phyloP scores from a whole-genome alignment of 805 yeast species.

The Wickerhamiella brachini region DNA sequence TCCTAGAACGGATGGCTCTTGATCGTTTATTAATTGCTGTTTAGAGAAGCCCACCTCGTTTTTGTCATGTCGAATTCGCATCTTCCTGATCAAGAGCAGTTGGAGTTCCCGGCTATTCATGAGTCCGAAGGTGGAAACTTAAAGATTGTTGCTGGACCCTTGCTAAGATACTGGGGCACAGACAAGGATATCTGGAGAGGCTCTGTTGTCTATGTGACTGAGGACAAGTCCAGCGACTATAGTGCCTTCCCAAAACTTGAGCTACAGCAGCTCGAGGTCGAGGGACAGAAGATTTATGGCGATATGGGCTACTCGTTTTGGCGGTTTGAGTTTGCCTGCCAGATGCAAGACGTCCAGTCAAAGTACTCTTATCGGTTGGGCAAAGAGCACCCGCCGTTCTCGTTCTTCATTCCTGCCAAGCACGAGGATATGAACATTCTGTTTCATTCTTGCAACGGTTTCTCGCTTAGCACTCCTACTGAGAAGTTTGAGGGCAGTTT shows the following conservation, averaged over 20 bases:
- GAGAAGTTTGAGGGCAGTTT: slow-evolving; percentile 53
- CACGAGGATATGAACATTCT: slow-evolving; percentile 64
- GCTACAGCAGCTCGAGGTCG: slow-evolving; percentile 27
- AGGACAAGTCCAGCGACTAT: slow-evolving; percentile 25
- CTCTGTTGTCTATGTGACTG: slow-evolving; percentile 49
- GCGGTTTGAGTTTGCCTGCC: slow-evolving; percentile 46
- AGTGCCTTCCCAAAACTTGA: slow-evolving; percentile 20
- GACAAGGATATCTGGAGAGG: slow-evolving; percentile 53
- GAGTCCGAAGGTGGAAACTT: slow-evolving; percentile 5
- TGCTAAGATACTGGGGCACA: slow-evolving; percentile 52
- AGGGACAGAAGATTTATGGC: slow-evolving; percentile 20
- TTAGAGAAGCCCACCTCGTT: not conserved
- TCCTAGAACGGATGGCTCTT: not conserved
- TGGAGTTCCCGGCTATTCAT: slow-evolving; percentile 9
- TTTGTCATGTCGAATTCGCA: not conserved
- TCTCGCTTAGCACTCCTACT: slow-evolving; percentile 61
- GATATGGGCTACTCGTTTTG: slow-evolving; percentile 40
- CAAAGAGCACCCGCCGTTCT: slow-evolving; percentile 31
- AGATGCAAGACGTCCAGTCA: slow-evolving; percentile 39
- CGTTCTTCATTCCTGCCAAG: slow-evolving; percentile 55
- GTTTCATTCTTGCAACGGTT: slow-evolving; percentile 85
- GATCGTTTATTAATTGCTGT: not conserved
- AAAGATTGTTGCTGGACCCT: slow-evolving; percentile 45
- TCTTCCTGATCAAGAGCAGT: slow-evolving; percentile 5
- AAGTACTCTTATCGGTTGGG: slow-evolving; percentile 50